Base-by-base conservation (phyloP, 805 yeast species). In the Suhomyces kilbournensis region DNA sequence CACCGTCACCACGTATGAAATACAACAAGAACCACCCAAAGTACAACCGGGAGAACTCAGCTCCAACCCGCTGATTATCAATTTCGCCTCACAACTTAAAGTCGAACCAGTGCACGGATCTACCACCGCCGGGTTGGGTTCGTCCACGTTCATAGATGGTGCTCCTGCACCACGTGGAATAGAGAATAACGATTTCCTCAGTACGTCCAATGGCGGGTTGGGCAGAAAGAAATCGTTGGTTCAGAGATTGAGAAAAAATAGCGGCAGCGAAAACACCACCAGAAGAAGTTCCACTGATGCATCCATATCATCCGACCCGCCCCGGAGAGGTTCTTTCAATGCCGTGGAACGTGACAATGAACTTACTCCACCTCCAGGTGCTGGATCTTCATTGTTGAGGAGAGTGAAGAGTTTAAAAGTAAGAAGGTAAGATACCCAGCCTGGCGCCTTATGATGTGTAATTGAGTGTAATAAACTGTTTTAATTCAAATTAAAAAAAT, bases 401-500 rank as follows among this genome's bases (percentile, higher is more conserved):
- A 85, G 97, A 66, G 97, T 92, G 44, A 90, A 88, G 71, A 89
- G 96, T 74, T 79, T 92, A 72, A 89, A 89, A 69, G 96, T 90
- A n/a, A 68, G 78, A 56, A 71, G 67, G 62, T 73, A 61, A 55
- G 17, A 17, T 44, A 15, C 23, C 42, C 42, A 38, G 19, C 12
- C 17, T 19, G 20, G 42, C 23, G 42, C 23, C 23, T 17, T 38
- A 22, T 44, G 35, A 23, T 14, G 34, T 25, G n/a, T 23, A 28
- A 17, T n/a, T 22, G n/a, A 17, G n/a, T 38, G 23, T 38, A 38
- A 19, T 38, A 38, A 38, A 38, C 14, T 38, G 42, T 38, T 38
- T 38, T 38, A 26, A 44, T 28, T 15, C 15, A 15, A 44, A 14
- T n/a, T n/a, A 42, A 7, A 25, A 26, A 7, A 9, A 26, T 9